Base-by-base conservation (phyloP, 1,139 yeast genomes). In the Yamadazyma dushanensis region DNA sequence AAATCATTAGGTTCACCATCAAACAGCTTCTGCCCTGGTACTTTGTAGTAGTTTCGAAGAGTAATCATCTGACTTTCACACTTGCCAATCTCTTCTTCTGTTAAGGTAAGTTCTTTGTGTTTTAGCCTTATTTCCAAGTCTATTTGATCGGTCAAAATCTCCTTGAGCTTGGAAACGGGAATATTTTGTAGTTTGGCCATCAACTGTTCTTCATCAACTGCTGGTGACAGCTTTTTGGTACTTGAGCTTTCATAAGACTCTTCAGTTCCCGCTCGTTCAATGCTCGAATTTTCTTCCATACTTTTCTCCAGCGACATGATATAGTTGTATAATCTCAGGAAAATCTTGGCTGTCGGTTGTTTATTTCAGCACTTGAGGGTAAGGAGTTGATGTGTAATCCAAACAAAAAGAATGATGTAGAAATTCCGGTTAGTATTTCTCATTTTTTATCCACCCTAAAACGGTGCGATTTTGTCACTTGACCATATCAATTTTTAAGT, bases 101-200 rank as follows among this genome's bases (percentile, higher is more conserved):
- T 71, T 29, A 72, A 57, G 17, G 70, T 64, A 34, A 80, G 62
- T 54, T 85, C 90, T 39, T 80, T 73, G 56, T 83, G 89, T 45
- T 82, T 83, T 43, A 84, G 63, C 32, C 85, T 58, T 11, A 84
- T 80, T 54, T 85, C 94, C 37, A 83, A 57, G 54, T 84, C 87
- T 21, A 85, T 68, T 54, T 79, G 81, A 39, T 68, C 67, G 40
- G 66, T 68, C 21, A 70, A 54, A 16, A 70, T 63, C 22, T 63
- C 66, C 40, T 64, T 61, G 25, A 70, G 56, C 37, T 66, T 59
- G 8, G 62, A 65, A n/a, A 60, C 45, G 0, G 75, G 73, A 5
- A 68, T 59, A 16, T 53, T 52, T 18, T 56, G 50, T 16, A 70
- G 56, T 36, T 58, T 58, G 20, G 40, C 38, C 26, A 38, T 34